A percentile compares a stretch with the other conserved stretches of the same genome.
Evolutionary conservation across 2,329 filamentous ascomycete genomes (phyloP).

Genomic region (Parastagonospora nodorum): DNA sequence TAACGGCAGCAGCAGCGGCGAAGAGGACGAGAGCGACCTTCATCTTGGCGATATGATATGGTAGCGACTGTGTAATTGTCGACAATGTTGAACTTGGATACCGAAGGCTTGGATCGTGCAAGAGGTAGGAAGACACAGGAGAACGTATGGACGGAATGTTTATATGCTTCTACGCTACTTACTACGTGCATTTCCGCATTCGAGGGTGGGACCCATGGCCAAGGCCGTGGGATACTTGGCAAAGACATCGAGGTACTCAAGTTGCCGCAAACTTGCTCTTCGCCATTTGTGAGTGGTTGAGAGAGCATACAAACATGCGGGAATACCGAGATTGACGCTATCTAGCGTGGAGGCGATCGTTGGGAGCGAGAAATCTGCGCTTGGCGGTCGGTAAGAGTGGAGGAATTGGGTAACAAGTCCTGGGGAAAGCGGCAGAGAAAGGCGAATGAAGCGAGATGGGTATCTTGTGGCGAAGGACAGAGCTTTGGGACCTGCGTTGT

Average conservation of each 20-base stretch:
- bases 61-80: slow-evolving; percentile 3
- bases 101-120: slow-evolving; percentile 4
- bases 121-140: slow-evolving; percentile 2
- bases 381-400: slow-evolving; percentile 1
- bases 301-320: not conserved
- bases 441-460: not conserved
- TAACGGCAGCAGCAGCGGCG: slow-evolving; percentile 14
- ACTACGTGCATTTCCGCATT: slow-evolving; percentile 2
- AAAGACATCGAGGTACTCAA: slow-evolving; percentile 33
- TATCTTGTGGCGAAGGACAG: not conserved
- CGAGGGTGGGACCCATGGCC: slow-evolving; percentile 20
- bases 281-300: slow-evolving; percentile 10
- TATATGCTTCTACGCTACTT: slow-evolving; percentile 11
- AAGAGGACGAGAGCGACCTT: slow-evolving; percentile 23
- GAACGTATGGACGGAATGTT: slow-evolving; percentile 4
- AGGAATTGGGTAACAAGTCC: not conserved
- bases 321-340: slow-evolving; percentile 1
- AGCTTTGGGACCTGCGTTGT: not conserved
- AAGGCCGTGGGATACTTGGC: slow-evolving; percentile 33
- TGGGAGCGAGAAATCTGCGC: slow-evolving; percentile 4
- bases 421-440: not conserved
- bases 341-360: slow-evolving; percentile 7
- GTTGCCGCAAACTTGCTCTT: slow-evolving; percentile 13
- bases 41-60: slow-evolving; percentile 14
- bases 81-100: not conserved